Evolutionary conservation across 1,284 basidiomycete species (phyloP).

Genomic region (Bjerkandera adusta): DNA sequence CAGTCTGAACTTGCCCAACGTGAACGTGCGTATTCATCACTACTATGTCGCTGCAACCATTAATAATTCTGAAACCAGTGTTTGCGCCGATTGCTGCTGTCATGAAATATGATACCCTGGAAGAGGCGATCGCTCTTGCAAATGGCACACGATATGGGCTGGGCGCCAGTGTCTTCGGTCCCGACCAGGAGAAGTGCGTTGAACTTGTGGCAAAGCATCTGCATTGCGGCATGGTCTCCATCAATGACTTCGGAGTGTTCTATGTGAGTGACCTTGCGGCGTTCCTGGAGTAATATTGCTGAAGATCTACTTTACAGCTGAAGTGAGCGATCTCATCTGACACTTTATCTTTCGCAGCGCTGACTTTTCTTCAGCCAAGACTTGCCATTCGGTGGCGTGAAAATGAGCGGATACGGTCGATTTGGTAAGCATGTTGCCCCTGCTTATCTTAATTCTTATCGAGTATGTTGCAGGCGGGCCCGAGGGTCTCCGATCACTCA

Average conservation of each 20-base stretch:
- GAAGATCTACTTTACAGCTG: slow-evolving; percentile 37
- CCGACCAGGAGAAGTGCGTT: slow-evolving; percentile 70
- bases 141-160: slow-evolving; percentile 88
- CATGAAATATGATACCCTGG: slow-evolving; percentile 77
- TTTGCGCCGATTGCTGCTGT: slow-evolving; percentile 89
- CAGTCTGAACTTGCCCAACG: slow-evolving; percentile 76
- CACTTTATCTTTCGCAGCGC: background rate
- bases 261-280: slow-evolving; percentile 57
- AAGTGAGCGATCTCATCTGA: slow-evolving; percentile 45
- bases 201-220: slow-evolving; percentile 71
- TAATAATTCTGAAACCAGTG: slow-evolving; percentile 34
- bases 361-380: slow-evolving; percentile 68
- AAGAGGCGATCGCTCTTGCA: slow-evolving; percentile 84
- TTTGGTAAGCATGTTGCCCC: slow-evolving; percentile 54
- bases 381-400: slow-evolving; percentile 91
- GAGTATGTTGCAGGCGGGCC: slow-evolving; percentile 63
- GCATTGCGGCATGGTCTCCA: slow-evolving; percentile 94
- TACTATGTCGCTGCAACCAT: background rate
- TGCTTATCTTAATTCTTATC: background rate
- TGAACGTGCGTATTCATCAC: slow-evolving; percentile 58
- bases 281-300: slow-evolving; percentile 12
- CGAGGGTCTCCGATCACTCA: slow-evolving; percentile 87
- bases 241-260: slow-evolving; percentile 94
- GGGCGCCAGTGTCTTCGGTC: slow-evolving; percentile 95
- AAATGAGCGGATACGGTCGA: slow-evolving; percentile 86